Evolutionary conservation across 2,329 filamentous ascomycete species (phyloP).

Genomic region (Colletotrichum falcatum): DNA sequence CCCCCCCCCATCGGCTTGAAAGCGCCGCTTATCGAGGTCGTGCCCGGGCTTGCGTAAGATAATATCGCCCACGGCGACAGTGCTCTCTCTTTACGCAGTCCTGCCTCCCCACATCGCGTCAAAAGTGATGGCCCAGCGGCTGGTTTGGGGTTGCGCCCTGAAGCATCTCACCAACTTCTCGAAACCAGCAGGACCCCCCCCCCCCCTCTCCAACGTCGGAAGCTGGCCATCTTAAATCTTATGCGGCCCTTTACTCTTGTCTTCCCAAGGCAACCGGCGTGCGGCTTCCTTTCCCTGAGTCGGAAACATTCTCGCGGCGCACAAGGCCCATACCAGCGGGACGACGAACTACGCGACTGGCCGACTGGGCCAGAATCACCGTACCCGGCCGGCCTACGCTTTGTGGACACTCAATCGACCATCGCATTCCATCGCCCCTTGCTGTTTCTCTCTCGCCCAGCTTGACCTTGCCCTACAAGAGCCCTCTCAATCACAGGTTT

Average conservation of each 20-base stretch:
- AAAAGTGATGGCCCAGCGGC: not conserved
- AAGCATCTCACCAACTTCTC: not conserved
- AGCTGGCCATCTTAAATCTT: not conserved
- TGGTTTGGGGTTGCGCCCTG: not conserved
- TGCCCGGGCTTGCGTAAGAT: conserved; percentile 14
- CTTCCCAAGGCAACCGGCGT: not conserved
- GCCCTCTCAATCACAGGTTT: not conserved
- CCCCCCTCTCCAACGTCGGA: not conserved
- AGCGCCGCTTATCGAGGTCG: conserved; percentile 10
- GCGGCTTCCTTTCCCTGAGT: not conserved
- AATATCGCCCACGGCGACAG: not conserved
- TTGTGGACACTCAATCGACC: conserved; percentile 1
- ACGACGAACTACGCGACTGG: conserved; percentile 1
- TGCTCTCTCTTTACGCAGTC: conserved; percentile 3
- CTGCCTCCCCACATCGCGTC: conserved; percentile 28
- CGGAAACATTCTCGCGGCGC: conserved; percentile 16
- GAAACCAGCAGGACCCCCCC: not conserved
- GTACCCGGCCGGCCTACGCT: not conserved
- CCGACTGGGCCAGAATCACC: conserved; percentile 11
- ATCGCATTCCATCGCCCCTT: conserved; percentile 19
- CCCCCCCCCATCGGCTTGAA: conserved; percentile 28
- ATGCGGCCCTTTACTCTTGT: not conserved
- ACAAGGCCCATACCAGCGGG: conserved; percentile 27
- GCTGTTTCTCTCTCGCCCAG: not conserved
- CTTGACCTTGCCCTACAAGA: conserved; percentile 6